These are phyloP conservation scores for Vanderwaltozyma tropicalis DNA, from an alignment of 805 yeast genomes.

Conservation along the genomic window DNA sequence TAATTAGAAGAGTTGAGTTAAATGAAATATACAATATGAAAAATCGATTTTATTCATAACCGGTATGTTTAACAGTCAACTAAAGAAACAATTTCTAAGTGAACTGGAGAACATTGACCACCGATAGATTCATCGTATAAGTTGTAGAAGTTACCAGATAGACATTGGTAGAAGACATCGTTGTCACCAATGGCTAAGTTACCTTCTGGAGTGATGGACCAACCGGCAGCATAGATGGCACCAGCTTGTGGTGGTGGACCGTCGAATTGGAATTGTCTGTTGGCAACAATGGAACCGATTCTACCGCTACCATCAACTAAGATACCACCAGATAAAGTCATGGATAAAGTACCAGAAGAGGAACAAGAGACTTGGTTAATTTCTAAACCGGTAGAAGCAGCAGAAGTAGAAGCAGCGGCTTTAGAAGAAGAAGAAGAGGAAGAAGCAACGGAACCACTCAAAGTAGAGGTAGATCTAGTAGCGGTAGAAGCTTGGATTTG, in stretches of 20 bases:
- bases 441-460: slow-evolving; percentile 10
- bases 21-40: not conserved
- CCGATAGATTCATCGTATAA: slow-evolving; percentile 48
- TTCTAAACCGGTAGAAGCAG: slow-evolving; percentile 14
- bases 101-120: slow-evolving; percentile 46
- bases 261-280: slow-evolving; percentile 69
- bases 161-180: slow-evolving; percentile 53
- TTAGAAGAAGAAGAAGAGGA: slow-evolving; percentile 22
- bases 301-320: slow-evolving; percentile 49
- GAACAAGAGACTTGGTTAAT: slow-evolving; percentile 18
- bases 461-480: slow-evolving; percentile 17
- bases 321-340: slow-evolving; percentile 40
- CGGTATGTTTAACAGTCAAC: slow-evolving; percentile 34
- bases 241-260: slow-evolving; percentile 75
- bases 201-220: slow-evolving; percentile 46
- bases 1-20: slow-evolving; percentile 1
- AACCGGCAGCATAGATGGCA: slow-evolving; percentile 51
- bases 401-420: slow-evolving; percentile 15
- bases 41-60: not conserved
- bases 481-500: slow-evolving; percentile 26
- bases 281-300: slow-evolving; percentile 62
- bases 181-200: slow-evolving; percentile 49
- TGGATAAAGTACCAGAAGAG: slow-evolving; percentile 34
- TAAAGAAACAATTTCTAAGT: slow-evolving; percentile 41
- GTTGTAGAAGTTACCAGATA: slow-evolving; percentile 58